A percentile compares a stretch with the other conserved stretches of the same genome.
These are phyloP conservation scores for Alisma plantagoaquatica DNA, from an alignment of 106 monocot species.

Conservation along the genomic window DNA sequence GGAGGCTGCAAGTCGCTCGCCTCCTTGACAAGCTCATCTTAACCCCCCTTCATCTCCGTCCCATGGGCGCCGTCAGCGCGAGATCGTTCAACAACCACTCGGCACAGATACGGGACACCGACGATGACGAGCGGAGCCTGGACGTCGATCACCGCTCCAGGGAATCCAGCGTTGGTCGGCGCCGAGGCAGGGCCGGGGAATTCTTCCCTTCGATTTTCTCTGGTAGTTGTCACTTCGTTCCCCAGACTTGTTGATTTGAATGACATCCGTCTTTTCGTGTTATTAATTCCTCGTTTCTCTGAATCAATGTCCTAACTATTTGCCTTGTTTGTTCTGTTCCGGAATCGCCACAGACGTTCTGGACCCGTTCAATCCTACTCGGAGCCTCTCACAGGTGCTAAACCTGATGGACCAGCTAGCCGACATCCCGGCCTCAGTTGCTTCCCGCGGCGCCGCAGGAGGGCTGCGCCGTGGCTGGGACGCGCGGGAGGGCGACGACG, in stretches of 20 bases:
- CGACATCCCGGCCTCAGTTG: constrained; percentile 22
- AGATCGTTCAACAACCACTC: constrained; percentile 20
- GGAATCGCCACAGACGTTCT: constrained; percentile 32
- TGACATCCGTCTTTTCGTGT: background rate
- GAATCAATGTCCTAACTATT: background rate
- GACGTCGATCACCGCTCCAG: constrained; percentile 8
- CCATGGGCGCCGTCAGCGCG: too few relatives aligned
- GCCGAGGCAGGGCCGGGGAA: background rate
- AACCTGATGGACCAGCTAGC: constrained; percentile 76
- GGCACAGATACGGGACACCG: constrained; percentile 17
- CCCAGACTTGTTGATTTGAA: background rate
- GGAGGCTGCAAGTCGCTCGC: too few relatives aligned
- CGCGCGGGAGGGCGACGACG: constrained; percentile 49
- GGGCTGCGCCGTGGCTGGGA: constrained; percentile 50
- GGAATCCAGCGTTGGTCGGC: constrained; percentile 5
- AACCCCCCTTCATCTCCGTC: too few relatives aligned
- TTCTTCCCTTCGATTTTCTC: constrained; percentile 17
- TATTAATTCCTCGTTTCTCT: background rate
- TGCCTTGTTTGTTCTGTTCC: background rate
- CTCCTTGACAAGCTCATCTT: too few relatives aligned
- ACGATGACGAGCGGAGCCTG: constrained; percentile 12
- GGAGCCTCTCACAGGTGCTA: constrained; percentile 66
- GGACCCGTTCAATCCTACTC: constrained; percentile 48
- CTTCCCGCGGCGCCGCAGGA: constrained; percentile 3
- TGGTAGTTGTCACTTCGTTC: constrained; percentile 21